A percentile compares a stretch with the other conserved stretches of the same genome.
Conservation (phyloP, 306 rosid species). For the Lathyrus sativus region DNA sequence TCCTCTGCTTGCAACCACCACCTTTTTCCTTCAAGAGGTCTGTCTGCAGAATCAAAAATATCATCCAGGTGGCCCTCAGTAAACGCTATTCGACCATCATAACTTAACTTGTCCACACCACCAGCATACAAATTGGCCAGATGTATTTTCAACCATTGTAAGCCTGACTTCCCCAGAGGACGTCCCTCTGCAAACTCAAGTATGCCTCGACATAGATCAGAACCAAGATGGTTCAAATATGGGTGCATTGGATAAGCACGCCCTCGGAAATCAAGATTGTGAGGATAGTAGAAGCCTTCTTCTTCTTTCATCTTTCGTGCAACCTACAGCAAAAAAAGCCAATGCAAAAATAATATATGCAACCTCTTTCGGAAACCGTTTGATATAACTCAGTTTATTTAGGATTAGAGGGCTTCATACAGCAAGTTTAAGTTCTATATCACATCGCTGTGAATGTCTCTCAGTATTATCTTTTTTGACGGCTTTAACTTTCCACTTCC, state of each 20-base stretch:
- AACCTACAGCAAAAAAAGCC: conserved; percentile 58
- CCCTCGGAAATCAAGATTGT: conserved; percentile 95
- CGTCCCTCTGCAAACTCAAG: conserved; percentile 95
- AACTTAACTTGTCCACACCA: conserved; percentile 83
- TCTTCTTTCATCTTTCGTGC: conserved; percentile 96
- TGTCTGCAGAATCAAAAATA: conserved; percentile 82
- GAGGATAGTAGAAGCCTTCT: conserved; percentile 96
- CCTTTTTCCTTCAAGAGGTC: conserved; percentile 83
- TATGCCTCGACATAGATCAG: conserved; percentile 93
- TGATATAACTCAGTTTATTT: conserved; percentile 29
- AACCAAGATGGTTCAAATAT: conserved; percentile 93
- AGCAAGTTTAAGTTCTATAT: conserved; percentile 87
- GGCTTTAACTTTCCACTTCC: conserved; percentile 88
- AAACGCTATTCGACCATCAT: conserved; percentile 69
- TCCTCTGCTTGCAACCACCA: conserved; percentile 99
- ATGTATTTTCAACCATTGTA: conserved; percentile 94
- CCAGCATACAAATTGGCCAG: conserved; percentile 91
- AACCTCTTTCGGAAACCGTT: conserved; percentile 24
- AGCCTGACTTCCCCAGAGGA: conserved; percentile 77
- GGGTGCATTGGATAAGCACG: conserved; percentile 99
- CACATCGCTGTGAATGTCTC: conserved; percentile 91
- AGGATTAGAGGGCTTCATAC: conserved; percentile 60
- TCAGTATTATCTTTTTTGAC: conserved; percentile 72
- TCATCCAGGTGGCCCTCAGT: conserved; percentile 71
- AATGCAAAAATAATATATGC: conserved; percentile 27